Conservation (phyloP, 208 protist genomes). For the Acanthamoeba quina region DNA sequence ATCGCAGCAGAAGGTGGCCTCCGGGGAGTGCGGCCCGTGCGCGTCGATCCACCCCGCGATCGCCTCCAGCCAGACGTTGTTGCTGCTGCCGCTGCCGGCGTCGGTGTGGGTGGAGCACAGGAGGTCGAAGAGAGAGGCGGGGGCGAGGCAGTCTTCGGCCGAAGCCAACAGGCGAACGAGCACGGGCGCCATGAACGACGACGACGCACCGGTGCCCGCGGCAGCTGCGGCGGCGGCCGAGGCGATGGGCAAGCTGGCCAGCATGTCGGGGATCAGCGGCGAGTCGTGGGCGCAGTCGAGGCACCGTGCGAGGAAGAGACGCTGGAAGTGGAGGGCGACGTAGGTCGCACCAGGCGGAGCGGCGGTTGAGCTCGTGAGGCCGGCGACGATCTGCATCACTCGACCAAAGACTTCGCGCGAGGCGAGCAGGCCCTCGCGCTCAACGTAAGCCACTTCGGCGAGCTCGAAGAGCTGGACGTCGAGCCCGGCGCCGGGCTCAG, state of each 20-base stretch:
- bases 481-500: not conserved
- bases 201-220: no score
- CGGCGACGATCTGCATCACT: not conserved
- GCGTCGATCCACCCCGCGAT: not conserved
- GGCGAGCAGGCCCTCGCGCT: not conserved
- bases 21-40: not conserved
- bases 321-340: conserved; percentile 5
- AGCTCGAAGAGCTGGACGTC: conserved; percentile 10
- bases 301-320: not conserved
- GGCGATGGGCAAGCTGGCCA: not conserved
- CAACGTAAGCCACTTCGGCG: not conserved
- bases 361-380: not conserved
- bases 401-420: not conserved
- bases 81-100: not conserved
- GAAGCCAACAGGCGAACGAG: conserved; percentile 14
- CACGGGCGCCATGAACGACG: not conserved
- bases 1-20: conserved; percentile 6
- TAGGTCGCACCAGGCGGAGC: no score
- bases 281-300: not conserved
- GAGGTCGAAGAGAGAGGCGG: conserved; percentile 15
- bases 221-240: not conserved
- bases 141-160: not conserved
- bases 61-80: conserved; percentile 4
- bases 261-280: not conserved
- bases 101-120: not conserved